Base-by-base conservation (phyloP, 2,329 filamentous ascomycete genomes). In the Colletotrichum brevisporum region DNA sequence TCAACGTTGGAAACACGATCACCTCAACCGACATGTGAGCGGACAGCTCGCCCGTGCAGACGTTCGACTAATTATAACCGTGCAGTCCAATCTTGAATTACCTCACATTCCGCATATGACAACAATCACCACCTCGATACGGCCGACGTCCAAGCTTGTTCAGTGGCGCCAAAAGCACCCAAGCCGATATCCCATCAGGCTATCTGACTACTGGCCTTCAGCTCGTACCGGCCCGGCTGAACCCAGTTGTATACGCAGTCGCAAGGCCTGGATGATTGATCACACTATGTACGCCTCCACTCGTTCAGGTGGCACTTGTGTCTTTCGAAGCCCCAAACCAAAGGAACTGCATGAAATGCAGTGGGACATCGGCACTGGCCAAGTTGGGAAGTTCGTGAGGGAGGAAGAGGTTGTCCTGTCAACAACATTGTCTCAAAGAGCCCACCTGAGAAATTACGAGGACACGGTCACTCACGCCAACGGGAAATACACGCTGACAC, bases 101-200 rank as follows among this genome's bases (percentile, higher is more conserved):
- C 83, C 83, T 51, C 83, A 84, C 64, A 77, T 83, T n/a, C 83
- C 83, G 13, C 83, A 84, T 71, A 81, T 84, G 72, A 83, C 79
- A 6, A 84, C 83, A 5, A 81, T 84, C 51, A 81, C 81, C 36
- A 77, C 81, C 4, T 76, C 76, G 4, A 81, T 84, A 64, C 75
- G 78, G 21, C 82, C 82, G 3, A 84, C 83, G 1, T 71, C 76
- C 16, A 74, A 57, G 26, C 76, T 84, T 4, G 67, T 76, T 9
- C 72, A 73, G 26, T 84, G 82, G 81, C 77, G 82, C 56, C 73
- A 73, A 36, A 72, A 75, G 13, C 81, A 83, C 52, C 67, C 79
- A 27, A 74, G 78, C 24, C 76, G 82, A 36, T 83, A 83, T 68
- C 75, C 73, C 15, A 83, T 79, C 18, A 78, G 79, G 5, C 77